These are phyloP conservation scores for Graphilbum fragrans DNA, from an alignment of 2,329 filamentous ascomycete genomes.

Conservation along the genomic window DNA sequence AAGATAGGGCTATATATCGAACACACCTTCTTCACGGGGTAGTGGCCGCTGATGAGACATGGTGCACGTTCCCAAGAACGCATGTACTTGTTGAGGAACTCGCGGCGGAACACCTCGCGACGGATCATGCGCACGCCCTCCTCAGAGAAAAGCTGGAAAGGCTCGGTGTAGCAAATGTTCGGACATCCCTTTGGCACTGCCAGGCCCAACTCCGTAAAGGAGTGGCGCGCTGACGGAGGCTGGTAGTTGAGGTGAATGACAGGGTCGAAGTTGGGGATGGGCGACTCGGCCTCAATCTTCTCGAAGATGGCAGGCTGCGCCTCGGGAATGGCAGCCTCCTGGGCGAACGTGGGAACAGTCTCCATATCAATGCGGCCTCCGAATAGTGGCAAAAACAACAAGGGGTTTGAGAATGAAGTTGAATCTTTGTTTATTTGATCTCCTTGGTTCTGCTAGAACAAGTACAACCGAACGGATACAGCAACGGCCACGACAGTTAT, in stretches of 20 bases:
- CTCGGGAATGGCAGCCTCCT: slow-evolving; percentile 4
- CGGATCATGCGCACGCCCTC: slow-evolving; percentile 10
- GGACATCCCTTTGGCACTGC: slow-evolving; percentile 5
- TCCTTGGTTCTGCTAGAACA: too few relatives aligned
- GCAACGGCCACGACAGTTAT: not conserved
- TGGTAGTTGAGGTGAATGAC: slow-evolving; percentile 7
- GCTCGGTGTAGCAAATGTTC: slow-evolving; percentile 7
- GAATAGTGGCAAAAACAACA: not conserved
- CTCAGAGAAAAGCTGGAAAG: slow-evolving; percentile 9
- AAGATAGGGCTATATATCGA: too few relatives aligned
- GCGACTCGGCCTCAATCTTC: slow-evolving; percentile 3
- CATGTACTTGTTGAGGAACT: slow-evolving; percentile 10
- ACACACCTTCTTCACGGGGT: slow-evolving; percentile 4
- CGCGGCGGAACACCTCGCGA: slow-evolving; percentile 8
- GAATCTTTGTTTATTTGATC: too few relatives aligned
- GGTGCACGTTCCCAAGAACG: slow-evolving; percentile 8
- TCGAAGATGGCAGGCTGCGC: slow-evolving; percentile 4
- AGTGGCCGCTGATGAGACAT: slow-evolving; percentile 9
- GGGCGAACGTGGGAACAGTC: slow-evolving; percentile 3
- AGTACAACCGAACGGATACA: not conserved
- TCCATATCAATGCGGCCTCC: slow-evolving; percentile 3
- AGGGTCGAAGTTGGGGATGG: slow-evolving; percentile 9
- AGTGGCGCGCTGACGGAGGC: slow-evolving; percentile 6
- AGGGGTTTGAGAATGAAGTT: not conserved
- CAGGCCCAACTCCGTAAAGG: slow-evolving; percentile 7